Percentiles rank a stretch among this genome's conserved stretches.
These are phyloP conservation scores for Teratosphaeria pseudoeucalypti DNA, from an alignment of 2,329 filamentous ascomycete species.

Conservation along the genomic window DNA sequence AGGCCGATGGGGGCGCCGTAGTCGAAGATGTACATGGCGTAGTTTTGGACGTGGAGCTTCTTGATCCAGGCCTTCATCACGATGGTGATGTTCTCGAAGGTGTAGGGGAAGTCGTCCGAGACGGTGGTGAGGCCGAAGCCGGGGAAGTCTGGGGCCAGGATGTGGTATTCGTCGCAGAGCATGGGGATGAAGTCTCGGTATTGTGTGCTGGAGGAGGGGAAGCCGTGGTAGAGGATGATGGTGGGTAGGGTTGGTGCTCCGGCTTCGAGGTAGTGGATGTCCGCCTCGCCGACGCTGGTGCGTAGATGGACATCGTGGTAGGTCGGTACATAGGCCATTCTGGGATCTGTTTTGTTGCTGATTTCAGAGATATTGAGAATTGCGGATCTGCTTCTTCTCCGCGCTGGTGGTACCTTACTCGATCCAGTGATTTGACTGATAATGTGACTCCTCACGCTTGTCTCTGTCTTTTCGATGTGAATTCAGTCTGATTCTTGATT, in stretches of 20 bases:
- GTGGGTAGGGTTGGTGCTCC: constrained; percentile 21
- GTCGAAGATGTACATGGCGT: constrained; percentile 52
- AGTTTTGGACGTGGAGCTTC: constrained; percentile 37
- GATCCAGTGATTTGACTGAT: neutral
- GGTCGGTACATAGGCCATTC: neutral
- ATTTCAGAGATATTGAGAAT: too few relatives aligned
- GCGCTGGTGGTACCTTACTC: neutral
- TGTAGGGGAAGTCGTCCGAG: constrained; percentile 39
- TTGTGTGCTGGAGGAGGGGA: constrained; percentile 37
- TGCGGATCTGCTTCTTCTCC: too few relatives aligned
- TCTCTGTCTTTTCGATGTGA: too few relatives aligned
- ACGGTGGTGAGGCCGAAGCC: constrained; percentile 48
- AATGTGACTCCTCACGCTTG: neutral
- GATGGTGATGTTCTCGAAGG: constrained; percentile 42
- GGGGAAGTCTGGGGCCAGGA: constrained; percentile 49
- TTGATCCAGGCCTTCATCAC: constrained; percentile 42
- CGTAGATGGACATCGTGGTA: neutral
- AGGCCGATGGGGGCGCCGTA: constrained; percentile 50
- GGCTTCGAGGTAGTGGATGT: constrained; percentile 14
- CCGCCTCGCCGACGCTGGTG: neutral
- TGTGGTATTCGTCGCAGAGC: constrained; percentile 31
- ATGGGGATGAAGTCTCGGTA: constrained; percentile 37
- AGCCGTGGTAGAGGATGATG: constrained; percentile 39
- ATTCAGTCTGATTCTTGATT: too few relatives aligned
- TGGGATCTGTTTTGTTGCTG: neutral